phyloP scores from a whole-genome alignment of 148 eudicot species.

The Salicornia ramosissima region DNA sequence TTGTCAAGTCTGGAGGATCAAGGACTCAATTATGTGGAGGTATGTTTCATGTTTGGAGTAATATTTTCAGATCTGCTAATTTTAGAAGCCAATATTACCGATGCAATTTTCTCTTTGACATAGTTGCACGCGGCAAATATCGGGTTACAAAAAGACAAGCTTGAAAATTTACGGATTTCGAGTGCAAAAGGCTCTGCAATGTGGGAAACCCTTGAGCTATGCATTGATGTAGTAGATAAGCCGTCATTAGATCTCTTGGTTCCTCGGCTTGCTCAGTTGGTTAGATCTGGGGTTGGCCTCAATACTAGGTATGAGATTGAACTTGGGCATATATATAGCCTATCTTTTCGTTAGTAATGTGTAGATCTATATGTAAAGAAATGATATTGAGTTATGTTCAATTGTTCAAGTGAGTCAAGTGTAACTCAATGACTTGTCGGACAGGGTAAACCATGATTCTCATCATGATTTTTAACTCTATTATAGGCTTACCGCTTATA shows the following conservation, averaged over 20 bases:
- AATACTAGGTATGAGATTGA: constrained; percentile 71
- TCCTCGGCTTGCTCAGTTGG: constrained; percentile 86
- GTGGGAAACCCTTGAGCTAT: constrained; percentile 97
- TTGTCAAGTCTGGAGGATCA: constrained; percentile 97
- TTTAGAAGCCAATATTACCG: constrained; percentile 8
- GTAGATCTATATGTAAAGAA: too few species aligned
- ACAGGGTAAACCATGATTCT: neutral
- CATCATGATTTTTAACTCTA: constrained; percentile 4
- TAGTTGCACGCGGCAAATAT: constrained; percentile 88
- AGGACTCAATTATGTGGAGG: constrained; percentile 96
- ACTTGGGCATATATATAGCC: neutral
- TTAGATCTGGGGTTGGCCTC: constrained; percentile 85
- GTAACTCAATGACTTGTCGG: neutral
- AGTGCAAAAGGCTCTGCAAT: constrained; percentile 93
- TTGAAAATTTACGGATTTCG: constrained; percentile 85
- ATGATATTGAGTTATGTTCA: too few species aligned
- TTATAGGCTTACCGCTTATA: too few species aligned
- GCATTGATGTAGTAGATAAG: constrained; percentile 78
- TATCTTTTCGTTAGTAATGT: neutral
- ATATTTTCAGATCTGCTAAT: neutral
- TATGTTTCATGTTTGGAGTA: constrained; percentile 30
- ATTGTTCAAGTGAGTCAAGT: too few species aligned
- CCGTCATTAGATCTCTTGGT: constrained; percentile 74
- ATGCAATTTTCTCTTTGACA: constrained; percentile 20
- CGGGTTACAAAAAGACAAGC: constrained; percentile 90